A percentile compares a stretch with the other conserved stretches of the same genome.
These are phyloP conservation scores for Blastobotrys capitulatus DNA, from an alignment of 1,139 yeast species.

Conservation along the genomic window DNA sequence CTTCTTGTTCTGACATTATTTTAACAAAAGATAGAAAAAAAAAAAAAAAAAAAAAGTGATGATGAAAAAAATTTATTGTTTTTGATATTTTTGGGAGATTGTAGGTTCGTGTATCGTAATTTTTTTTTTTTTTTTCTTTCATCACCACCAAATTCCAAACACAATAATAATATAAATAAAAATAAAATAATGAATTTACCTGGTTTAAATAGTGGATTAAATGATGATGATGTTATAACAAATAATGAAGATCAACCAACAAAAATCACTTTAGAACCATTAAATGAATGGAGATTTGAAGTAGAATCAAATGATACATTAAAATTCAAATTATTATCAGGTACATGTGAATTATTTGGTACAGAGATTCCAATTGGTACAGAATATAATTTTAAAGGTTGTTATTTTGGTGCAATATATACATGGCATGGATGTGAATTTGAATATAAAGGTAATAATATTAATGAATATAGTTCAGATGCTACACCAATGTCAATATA, in stretches of 20 bases:
- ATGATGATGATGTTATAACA: not conserved
- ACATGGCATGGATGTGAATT: conserved; percentile 51
- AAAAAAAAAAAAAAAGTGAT: conserved; percentile 1
- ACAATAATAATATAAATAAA: not conserved
- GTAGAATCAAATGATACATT: conserved; percentile 48
- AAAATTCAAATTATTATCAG: conserved; percentile 47
- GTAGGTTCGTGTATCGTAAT: too few relatives aligned
- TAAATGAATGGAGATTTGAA: conserved; percentile 80
- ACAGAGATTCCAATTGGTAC: conserved; percentile 78
- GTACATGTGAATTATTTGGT: conserved; percentile 87
- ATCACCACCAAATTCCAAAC: not conserved
- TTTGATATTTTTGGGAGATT: too few relatives aligned
- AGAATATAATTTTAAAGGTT: conserved; percentile 53
- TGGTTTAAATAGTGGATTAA: not conserved
- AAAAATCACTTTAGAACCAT: conserved; percentile 13
- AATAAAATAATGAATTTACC: conserved; percentile 1
- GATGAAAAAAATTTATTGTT: not conserved
- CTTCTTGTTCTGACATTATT: conserved; percentile 35
- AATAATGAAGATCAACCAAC: not conserved
- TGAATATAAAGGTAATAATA: conserved; percentile 34
- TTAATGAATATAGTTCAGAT: conserved; percentile 59
- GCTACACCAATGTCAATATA: conserved; percentile 64
- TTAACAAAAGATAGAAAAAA: not conserved
- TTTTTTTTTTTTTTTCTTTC: not conserved
- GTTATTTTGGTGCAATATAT: conserved; percentile 50